Evolutionary conservation across 495 filamentous ascomycete species (phyloP), one percentile per base, ranked within the genome.

Genomic region (Collariella sp.): DNA sequence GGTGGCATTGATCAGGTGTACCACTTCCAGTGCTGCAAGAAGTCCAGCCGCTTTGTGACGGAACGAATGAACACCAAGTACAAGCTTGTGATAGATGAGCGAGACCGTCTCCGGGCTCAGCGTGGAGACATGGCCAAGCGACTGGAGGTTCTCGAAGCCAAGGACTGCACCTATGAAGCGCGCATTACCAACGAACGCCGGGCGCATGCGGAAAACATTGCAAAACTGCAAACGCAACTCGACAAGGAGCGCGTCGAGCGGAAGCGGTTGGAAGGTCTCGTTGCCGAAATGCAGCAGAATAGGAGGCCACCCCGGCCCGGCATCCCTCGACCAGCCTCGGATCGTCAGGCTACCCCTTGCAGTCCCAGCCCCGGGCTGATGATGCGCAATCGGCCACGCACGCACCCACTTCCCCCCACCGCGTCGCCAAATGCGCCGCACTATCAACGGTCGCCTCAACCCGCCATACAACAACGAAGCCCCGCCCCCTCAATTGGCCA

Each of bases 1-100:
- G 72, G 72, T 1, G 72, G 72, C 7, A 52, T 73, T 2, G 68
- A 73, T 6, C 72, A 75, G 54, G 56, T 73, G 7, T 75, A 75
- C 57, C 70, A 73, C 56, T 63, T 61, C 3, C 41, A 49, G 0
- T 73, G 71, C 61, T 75, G 72, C 57, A 69, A 66, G 26, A 67
- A 56, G 47, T 66, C 56, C 50, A 61, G 43, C 26, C 62, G 65
- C 0, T 67, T 60, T 31, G 40, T 70, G n/a, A 68, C 64, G 7
- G 60, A 64, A 1, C 56, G 58, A 13, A 62, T 70, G 46, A 67
- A 66, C 51, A 58, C 51, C 7, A 55, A 39, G 22, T 47, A 62
- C 34, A 63, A 53, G 29, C 24, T 54, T 5, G 57, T 44, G 11
- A 48, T 58, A 2, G 58, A 67, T 12, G 67, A 70, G 51, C 51